These are phyloP conservation scores for Beauveria brongniartii DNA, from an alignment of 2,329 filamentous ascomycete genomes.

Conservation along the genomic window DNA sequence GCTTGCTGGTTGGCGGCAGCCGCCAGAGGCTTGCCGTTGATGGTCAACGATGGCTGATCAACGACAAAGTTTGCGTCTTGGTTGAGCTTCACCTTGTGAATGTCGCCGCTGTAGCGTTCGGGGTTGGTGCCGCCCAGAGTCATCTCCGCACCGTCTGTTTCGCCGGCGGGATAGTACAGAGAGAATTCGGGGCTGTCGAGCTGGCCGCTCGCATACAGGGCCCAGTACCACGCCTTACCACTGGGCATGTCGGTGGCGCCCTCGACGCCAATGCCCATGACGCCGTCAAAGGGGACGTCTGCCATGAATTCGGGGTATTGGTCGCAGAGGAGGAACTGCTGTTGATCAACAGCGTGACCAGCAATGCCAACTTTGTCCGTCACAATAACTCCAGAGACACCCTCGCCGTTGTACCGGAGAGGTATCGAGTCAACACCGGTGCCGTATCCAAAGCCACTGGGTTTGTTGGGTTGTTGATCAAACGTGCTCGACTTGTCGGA, in stretches of 20 bases:
- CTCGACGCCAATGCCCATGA: constrained; percentile 22
- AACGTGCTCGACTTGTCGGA: constrained; percentile 22
- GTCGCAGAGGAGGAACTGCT: constrained; percentile 25
- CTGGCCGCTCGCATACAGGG: constrained; percentile 19
- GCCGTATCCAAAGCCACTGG: constrained; percentile 15
- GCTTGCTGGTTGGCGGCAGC: constrained; percentile 13
- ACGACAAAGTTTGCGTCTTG: constrained; percentile 12
- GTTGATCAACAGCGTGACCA: constrained; percentile 15
- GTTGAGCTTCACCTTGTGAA: constrained; percentile 20
- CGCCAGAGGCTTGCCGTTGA: constrained; percentile 16
- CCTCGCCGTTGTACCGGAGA: constrained; percentile 8
- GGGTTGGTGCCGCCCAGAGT: constrained; percentile 26
- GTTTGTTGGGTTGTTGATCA: constrained; percentile 15
- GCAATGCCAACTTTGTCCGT: constrained; percentile 23
- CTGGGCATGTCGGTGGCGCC: constrained; percentile 12
- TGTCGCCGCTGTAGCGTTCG: constrained; percentile 21
- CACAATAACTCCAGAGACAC: constrained; percentile 18
- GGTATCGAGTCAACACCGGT: constrained; percentile 23
- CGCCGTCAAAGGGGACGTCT: constrained; percentile 22
- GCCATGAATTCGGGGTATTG: constrained; percentile 20
- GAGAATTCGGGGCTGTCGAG: constrained; percentile 21
- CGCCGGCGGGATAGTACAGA: constrained; percentile 19
- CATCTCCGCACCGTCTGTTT: constrained; percentile 19
- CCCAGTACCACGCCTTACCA: constrained; percentile 20
- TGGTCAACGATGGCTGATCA: constrained; percentile 16